Evolutionary conservation across 225 moss, liverwort and hornwort genomes (phyloP).

Genomic region (Ulota crispa): DNA sequence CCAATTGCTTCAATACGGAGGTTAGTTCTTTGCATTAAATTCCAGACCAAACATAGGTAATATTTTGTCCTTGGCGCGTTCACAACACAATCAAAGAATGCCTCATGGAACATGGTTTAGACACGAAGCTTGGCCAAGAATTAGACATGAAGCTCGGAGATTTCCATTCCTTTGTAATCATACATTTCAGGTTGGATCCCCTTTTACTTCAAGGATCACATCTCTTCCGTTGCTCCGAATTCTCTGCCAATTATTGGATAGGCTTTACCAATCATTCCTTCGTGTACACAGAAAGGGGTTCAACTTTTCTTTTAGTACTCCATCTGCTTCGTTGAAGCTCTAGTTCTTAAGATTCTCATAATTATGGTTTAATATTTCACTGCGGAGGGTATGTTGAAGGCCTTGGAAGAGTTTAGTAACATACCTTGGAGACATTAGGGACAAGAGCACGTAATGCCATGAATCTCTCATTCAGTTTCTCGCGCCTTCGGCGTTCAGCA

Average conservation of each 20-base stretch:
- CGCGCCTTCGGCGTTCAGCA: constrained; percentile 84
- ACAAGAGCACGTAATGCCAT: constrained; percentile 86
- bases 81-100: neutral
- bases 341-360: neutral
- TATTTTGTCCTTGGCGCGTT: neutral
- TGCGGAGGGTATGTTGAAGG: neutral
- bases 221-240: neutral
- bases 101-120: neutral
- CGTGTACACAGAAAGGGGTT: neutral
- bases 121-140: neutral
- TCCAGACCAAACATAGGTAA: no score
- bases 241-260: neutral
- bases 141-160: neutral
- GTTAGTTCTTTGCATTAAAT: neutral
- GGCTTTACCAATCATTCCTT: neutral
- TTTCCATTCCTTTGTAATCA: neutral
- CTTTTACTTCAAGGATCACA: neutral
- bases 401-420: neutral
- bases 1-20: neutral
- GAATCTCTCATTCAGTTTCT: constrained; percentile 91
- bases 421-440: constrained; percentile 88
- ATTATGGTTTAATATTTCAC: neutral
- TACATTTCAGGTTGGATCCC: neutral
- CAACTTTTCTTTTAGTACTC: neutral
- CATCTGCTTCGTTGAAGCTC: neutral